Conservation (phyloP, 768 basidiomycete genomes). For the Glaciozyma martinii region DNA sequence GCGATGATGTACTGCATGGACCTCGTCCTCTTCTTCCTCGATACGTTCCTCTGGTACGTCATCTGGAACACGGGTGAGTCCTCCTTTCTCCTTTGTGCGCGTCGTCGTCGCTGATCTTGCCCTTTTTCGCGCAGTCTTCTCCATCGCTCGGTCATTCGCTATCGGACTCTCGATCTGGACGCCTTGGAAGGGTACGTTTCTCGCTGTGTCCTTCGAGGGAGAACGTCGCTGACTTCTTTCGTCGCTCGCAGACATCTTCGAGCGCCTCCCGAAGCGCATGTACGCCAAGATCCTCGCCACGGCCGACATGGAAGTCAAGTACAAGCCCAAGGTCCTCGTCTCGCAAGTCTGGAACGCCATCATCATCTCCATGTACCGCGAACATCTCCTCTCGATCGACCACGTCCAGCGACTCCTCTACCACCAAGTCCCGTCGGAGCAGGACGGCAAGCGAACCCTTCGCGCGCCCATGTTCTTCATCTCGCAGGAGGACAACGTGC, state of each 20-base stretch:
- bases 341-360: conserved; percentile 99
- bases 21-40: conserved; percentile 89
- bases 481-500: conserved; percentile 70
- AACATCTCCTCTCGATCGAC: conserved; percentile 95
- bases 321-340: conserved; percentile 98
- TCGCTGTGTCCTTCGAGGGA: background rate
- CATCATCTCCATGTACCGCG: conserved; percentile 99
- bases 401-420: conserved; percentile 97
- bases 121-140: conserved; percentile 36
- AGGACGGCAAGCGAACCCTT: conserved; percentile 81
- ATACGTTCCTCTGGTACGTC: conserved; percentile 99
- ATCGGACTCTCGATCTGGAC: conserved; percentile 97
- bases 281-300: conserved; percentile 93
- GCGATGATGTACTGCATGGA: conserved; percentile 99
- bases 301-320: conserved; percentile 91
- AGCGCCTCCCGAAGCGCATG: conserved; percentile 88
- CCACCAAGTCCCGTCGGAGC: conserved; percentile 86
- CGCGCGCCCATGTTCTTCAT: conserved; percentile 98
- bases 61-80: conserved; percentile 85
- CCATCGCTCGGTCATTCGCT: conserved; percentile 74
- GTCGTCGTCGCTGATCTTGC: background rate
- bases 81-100: conserved; percentile 43
- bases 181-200: conserved; percentile 60
- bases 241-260: conserved; percentile 63
- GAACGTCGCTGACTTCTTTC: background rate